Evolutionary conservation across 495 filamentous ascomycete species (phyloP), one percentile per base, ranked within the genome.

Genomic region (Podospora comata): DNA sequence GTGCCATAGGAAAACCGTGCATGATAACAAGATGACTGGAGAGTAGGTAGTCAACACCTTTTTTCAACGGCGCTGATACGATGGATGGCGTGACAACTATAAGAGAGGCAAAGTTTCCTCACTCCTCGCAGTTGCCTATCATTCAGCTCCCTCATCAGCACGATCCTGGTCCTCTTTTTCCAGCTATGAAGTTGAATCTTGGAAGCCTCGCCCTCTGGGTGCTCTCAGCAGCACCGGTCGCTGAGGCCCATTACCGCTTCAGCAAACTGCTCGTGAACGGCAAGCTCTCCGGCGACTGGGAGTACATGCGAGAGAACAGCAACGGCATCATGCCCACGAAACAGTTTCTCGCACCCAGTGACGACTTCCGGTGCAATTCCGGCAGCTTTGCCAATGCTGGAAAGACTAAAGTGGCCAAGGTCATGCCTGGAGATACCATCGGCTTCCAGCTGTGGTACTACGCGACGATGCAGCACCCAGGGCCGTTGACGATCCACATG

Each of bases 321-420:
- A 72, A 72, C 65, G 62, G 65, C 54, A 66, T 70, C 64, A 67
- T 61, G 58, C 70, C 68, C 75, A 80, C 48, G 71, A 64, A 39
- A 58, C 71, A 66, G 57, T 67, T 68, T 55, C 74, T 79, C 18
- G 72, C 64, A 23, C 73, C 69, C 58, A 72, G 71, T 39, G 76
- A 76, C 66, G 66, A 68, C 48, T 72, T 83, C 16, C 68, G 79
- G 48, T 82, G 80, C 74, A 71, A 71, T 58, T 60, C 62, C 27
- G 68, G 68, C 28, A 60, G 64, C 54, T 62, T 66, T 28, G 39
- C 64, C 59, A 64, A 64, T 62, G 66, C 66, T 48, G 59, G 58
- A 62, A 56, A 58, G 27, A 75, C 71, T 27, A 71, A 71, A 63
- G 60, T 67, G 2, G 53, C 60, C 64, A 69, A 48, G n/a, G 67